Conservation (phyloP, 805 yeast genomes). For the Scheffersomyces coipomensis region DNA sequence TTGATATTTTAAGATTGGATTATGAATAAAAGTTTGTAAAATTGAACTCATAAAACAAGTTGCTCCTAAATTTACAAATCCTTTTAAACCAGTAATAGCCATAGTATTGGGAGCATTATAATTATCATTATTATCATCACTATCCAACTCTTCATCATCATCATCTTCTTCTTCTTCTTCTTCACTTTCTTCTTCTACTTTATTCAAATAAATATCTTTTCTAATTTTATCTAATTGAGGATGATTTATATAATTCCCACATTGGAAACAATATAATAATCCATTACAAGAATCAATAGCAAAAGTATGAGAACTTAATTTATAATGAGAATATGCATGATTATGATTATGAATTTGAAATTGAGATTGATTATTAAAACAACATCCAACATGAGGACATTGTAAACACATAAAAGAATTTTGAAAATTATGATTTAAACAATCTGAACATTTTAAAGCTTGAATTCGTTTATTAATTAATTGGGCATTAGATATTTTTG, state of each 20-base stretch:
- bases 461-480: conserved; percentile 41
- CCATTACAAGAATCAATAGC: conserved; percentile 67
- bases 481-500: conserved; percentile 31
- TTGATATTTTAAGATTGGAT: conserved; percentile 78
- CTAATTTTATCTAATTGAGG: conserved; percentile 55
- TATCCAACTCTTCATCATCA: conserved; percentile 2
- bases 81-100: conserved; percentile 78
- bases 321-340: conserved; percentile 34
- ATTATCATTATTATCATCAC: not conserved
- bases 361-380: conserved; percentile 18
- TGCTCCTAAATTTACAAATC: conserved; percentile 92
- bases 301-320: conserved; percentile 32
- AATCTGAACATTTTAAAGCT: conserved; percentile 52
- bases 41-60: conserved; percentile 96
- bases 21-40: conserved; percentile 86
- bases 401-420: conserved; percentile 65
- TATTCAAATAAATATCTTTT: conserved; percentile 13
- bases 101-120: conserved; percentile 41
- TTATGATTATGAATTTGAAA: conserved; percentile 25
- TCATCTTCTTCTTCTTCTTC: conserved; percentile 8
- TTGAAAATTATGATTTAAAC: conserved; percentile 40
- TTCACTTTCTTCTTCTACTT: not conserved
- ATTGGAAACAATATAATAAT: conserved; percentile 73
- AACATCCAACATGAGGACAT: conserved; percentile 77
- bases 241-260: conserved; percentile 71